Conservation (phyloP, 345 rosid species). For the Ceriops tagal region DNA sequence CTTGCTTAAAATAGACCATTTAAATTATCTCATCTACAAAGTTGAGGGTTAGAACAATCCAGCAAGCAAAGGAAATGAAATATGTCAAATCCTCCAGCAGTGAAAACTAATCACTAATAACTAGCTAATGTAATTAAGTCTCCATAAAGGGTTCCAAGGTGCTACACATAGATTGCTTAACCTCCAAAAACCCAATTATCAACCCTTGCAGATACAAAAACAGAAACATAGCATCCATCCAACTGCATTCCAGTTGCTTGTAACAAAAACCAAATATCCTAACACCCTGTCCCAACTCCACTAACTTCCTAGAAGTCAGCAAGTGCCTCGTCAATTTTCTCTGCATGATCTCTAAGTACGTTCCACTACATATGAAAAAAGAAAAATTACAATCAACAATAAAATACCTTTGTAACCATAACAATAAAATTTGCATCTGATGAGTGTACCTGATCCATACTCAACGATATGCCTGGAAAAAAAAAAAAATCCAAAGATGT, state of each 20-base stretch:
- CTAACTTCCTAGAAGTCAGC: slow-evolving; percentile 28
- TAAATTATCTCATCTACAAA: too few species aligned
- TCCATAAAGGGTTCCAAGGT: not conserved
- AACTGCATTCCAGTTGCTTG: not conserved
- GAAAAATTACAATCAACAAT: not conserved
- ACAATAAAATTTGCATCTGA: not conserved
- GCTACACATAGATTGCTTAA: not conserved
- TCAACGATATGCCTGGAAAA: slow-evolving; percentile 66
- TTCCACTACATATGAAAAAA: slow-evolving; percentile 53
- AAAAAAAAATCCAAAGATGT: slow-evolving; percentile 11
- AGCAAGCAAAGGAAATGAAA: too few species aligned
- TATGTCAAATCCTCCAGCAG: too few species aligned
- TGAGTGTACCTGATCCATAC: slow-evolving; percentile 69
- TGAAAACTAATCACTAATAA: too few species aligned
- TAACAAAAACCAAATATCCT: not conserved
- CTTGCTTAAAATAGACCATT: too few species aligned
- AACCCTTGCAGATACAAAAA: not conserved
- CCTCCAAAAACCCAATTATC: not conserved
- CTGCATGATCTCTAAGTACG: slow-evolving; percentile 48
- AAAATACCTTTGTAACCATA: not conserved
- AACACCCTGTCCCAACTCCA: not conserved
- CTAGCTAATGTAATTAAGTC: too few species aligned
- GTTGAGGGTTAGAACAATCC: too few species aligned
- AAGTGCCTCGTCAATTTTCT: slow-evolving; percentile 64
- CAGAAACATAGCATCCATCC: not conserved